Evolutionary conservation across 805 yeast species (phyloP).

Genomic region (Millerozyma acaciae): DNA sequence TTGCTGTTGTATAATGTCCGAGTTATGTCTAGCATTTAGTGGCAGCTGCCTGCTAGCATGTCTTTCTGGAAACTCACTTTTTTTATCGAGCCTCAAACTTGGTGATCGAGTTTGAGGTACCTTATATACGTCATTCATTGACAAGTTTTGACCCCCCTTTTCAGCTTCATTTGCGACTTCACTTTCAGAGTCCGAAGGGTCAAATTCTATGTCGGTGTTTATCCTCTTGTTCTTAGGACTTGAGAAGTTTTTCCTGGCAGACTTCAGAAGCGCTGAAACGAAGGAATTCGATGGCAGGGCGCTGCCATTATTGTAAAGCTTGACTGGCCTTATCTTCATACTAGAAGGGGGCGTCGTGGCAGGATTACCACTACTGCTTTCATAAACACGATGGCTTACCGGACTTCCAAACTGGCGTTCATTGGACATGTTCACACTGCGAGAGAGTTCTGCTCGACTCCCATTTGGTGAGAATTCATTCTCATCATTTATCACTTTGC

Average conservation of each 20-base stretch:
- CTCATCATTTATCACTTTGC: slow-evolving; percentile 20
- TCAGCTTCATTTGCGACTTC: slow-evolving; percentile 4
- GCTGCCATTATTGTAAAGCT: neutral
- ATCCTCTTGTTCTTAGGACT: neutral
- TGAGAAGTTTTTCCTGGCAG: neutral
- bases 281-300: neutral
- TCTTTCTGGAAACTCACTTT: no score
- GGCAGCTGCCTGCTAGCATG: no score
- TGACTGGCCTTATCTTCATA: slow-evolving; percentile 14
- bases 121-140: no score
- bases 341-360: slow-evolving; percentile 17
- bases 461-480: slow-evolving; percentile 20
- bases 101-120: no score
- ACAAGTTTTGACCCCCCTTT: no score
- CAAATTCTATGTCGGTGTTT: slow-evolving; percentile 20
- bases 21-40: no score
- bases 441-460: neutral
- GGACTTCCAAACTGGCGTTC: neutral
- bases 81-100: no score
- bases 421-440: slow-evolving; percentile 1
- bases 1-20: no score
- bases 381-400: no score
- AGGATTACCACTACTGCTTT: neutral
- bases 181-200: slow-evolving; percentile 19
- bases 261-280: no score